Percentiles rank a stretch among this genome's conserved stretches.
phyloP scores from a whole-genome alignment of 495 filamentous ascomycete species.

The Trichoderma reesei region DNA sequence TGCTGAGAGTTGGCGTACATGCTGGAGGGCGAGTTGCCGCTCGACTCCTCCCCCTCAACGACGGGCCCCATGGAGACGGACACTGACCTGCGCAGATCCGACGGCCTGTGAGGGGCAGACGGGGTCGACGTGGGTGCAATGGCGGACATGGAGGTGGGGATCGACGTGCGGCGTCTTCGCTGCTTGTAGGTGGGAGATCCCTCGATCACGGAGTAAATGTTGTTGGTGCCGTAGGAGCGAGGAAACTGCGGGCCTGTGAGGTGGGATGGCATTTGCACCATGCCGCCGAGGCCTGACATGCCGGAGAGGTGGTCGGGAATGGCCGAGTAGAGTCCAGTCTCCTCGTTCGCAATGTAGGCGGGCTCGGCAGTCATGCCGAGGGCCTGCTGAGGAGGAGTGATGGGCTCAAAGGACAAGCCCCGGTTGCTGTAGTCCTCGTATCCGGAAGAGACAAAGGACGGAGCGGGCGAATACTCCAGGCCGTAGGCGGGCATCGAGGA shows the following conservation, averaged over 20 bases:
- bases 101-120: constrained; percentile 53
- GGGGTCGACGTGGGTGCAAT: constrained; percentile 53
- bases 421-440: constrained; percentile 96
- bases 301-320: constrained; percentile 67
- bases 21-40: constrained; percentile 59
- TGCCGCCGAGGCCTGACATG: constrained; percentile 56
- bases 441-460: constrained; percentile 93
- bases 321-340: constrained; percentile 87
- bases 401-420: constrained; percentile 88
- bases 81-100: constrained; percentile 82
- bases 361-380: constrained; percentile 72
- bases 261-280: constrained; percentile 89
- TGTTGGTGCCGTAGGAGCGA: constrained; percentile 62
- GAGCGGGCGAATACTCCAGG: constrained; percentile 94
- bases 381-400: constrained; percentile 88
- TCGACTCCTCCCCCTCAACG: constrained; percentile 62
- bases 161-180: constrained; percentile 81
- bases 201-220: constrained; percentile 91
- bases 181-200: constrained; percentile 98
- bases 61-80: constrained; percentile 82
- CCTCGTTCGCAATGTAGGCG: constrained; percentile 95
- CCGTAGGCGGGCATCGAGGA: constrained; percentile 91
- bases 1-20: constrained; percentile 64
- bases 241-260: constrained; percentile 67
- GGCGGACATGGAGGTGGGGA: constrained; percentile 62